phyloP scores from a whole-genome alignment of 1,284 basidiomycete genomes.

The Microbotryum saponariae region DNA sequence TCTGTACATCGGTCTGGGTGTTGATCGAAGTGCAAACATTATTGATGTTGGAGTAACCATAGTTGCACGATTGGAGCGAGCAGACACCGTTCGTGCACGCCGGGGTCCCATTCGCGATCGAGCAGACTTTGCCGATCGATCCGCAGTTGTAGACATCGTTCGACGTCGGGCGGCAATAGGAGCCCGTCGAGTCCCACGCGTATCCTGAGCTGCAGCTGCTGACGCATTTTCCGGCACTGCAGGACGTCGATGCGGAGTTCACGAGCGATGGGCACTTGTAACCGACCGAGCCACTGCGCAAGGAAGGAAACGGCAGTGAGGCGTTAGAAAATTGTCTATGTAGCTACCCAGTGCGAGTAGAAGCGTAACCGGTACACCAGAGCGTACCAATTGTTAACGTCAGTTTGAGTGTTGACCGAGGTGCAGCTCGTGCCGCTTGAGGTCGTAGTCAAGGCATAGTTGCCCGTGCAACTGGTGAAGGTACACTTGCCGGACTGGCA shows the following conservation, averaged over 20 bases:
- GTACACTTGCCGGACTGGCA: constrained; percentile 4
- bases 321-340: background rate
- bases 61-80: constrained; percentile 10
- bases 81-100: constrained; percentile 3
- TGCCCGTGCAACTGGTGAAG: background rate
- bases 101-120: background rate
- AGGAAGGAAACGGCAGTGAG: background rate
- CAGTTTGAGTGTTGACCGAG: constrained; percentile 2
- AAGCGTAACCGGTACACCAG: background rate
- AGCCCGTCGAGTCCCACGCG: background rate
- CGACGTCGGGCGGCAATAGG: background rate
- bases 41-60: constrained; percentile 3
- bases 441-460: constrained; percentile 6
- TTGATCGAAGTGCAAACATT: constrained; percentile 4
- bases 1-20: constrained; percentile 9
- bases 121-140: background rate
- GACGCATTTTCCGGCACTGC: constrained; percentile 3
- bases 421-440: background rate
- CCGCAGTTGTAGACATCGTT: constrained; percentile 8
- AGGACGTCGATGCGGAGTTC: background rate
- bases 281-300: background rate
- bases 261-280: background rate
- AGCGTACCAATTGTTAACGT: constrained; percentile 5
- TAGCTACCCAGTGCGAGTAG: background rate
- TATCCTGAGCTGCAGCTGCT: constrained; percentile 10